Evolutionary conservation across 805 yeast species (phyloP).

Genomic region (Wickerhamiella sorbophila): DNA sequence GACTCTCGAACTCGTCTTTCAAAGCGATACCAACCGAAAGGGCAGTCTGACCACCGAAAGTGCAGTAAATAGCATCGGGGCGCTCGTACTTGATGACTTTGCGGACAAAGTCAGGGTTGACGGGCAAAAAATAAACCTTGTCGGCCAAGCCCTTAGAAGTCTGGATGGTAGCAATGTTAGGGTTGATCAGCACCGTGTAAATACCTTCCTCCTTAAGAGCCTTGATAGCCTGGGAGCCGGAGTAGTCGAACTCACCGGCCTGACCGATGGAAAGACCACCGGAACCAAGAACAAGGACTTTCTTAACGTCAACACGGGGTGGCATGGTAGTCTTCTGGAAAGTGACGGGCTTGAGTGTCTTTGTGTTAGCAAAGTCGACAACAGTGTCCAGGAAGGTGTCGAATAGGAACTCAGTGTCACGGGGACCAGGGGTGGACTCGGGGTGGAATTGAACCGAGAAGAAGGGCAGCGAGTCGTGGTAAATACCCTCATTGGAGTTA

Average conservation of each 20-base stretch:
- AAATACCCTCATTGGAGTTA: constrained; percentile 95
- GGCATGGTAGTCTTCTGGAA: constrained; percentile 42
- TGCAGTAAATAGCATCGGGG: constrained; percentile 93
- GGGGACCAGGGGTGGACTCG: constrained; percentile 98
- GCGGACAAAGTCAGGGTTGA: constrained; percentile 88
- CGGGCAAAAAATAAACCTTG: constrained; percentile 96
- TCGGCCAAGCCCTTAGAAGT: constrained; percentile 97
- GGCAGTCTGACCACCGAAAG: constrained; percentile 99
- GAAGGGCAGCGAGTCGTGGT: constrained; percentile 71
- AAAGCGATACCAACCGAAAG: constrained; percentile 87
- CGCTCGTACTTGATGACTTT: constrained; percentile 89
- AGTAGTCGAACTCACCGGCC: constrained; percentile 98
- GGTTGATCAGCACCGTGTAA: constrained; percentile 88
- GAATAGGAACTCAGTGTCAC: constrained; percentile 79
- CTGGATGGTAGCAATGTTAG: constrained; percentile 96
- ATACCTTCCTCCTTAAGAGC: constrained; percentile 97
- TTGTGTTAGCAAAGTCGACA: constrained; percentile 34
- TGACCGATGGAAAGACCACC: constrained; percentile 98
- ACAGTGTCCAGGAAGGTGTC: constrained; percentile 81
- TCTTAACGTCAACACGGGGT: constrained; percentile 53
- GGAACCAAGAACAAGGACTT: constrained; percentile 87
- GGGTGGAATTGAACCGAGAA: constrained; percentile 98
- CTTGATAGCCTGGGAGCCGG: constrained; percentile 97
- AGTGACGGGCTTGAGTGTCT: constrained; percentile 47
- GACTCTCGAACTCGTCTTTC: constrained; percentile 83